Evolutionary conservation across 225 moss, liverwort and hornwort species (phyloP).

Genomic region (Anthoceros angustus): DNA sequence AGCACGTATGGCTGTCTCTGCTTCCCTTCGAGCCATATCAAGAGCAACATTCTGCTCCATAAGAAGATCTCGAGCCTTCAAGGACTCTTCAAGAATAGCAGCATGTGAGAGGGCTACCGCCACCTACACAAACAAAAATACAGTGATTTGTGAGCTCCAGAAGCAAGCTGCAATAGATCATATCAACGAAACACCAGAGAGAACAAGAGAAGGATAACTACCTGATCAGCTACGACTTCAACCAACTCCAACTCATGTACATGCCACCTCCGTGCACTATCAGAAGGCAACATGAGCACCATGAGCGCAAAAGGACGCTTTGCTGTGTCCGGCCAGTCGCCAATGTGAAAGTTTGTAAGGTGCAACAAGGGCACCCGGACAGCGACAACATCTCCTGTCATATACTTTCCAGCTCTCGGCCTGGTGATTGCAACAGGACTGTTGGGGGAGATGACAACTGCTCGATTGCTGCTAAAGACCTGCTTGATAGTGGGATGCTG

Average conservation of each 20-base stretch:
- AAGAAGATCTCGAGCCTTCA: constrained; percentile 33
- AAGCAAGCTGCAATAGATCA: neutral
- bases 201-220: constrained; percentile 5
- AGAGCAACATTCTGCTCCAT: constrained; percentile 33
- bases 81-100: constrained; percentile 39
- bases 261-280: constrained; percentile 28
- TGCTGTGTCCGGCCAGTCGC: constrained; percentile 39
- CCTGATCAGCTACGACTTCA: constrained; percentile 38
- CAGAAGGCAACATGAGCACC: constrained; percentile 32
- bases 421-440: constrained; percentile 32
- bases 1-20: constrained; percentile 41
- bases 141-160: neutral
- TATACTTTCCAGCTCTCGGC: constrained; percentile 29
- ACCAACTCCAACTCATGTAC: constrained; percentile 32
- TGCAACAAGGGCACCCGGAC: constrained; percentile 38
- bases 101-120: constrained; percentile 56
- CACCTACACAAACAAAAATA: constrained; percentile 17
- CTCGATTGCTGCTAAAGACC: constrained; percentile 43
- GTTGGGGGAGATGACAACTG: constrained; percentile 36
- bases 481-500: constrained; percentile 38
- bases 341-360: constrained; percentile 14
- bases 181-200: neutral
- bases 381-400: constrained; percentile 40
- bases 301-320: constrained; percentile 40
- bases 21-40: constrained; percentile 37